Evolutionary conservation across 2,329 filamentous ascomycete genomes (phyloP).

Genomic region (Alternaria triticina): DNA sequence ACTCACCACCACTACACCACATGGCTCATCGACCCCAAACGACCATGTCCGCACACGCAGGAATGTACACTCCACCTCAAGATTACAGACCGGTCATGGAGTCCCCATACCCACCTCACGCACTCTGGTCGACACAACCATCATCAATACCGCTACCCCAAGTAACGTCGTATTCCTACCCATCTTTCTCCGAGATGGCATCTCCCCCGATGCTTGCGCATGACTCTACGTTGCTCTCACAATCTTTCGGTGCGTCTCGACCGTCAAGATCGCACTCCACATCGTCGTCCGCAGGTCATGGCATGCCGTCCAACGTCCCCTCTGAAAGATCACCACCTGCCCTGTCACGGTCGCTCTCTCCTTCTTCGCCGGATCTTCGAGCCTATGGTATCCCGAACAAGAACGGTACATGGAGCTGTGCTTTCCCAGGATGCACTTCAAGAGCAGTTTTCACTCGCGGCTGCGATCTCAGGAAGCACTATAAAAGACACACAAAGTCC

Average conservation of each 20-base stretch:
- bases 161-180: slow-evolving; percentile 44
- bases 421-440: slow-evolving; percentile 65
- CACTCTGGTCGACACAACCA: slow-evolving; percentile 41
- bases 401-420: slow-evolving; percentile 63
- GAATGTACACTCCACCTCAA: slow-evolving; percentile 38
- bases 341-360: slow-evolving; percentile 48
- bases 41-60: slow-evolving; percentile 30
- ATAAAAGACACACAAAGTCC: slow-evolving; percentile 66
- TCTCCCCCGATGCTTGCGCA: slow-evolving; percentile 31
- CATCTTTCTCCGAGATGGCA: slow-evolving; percentile 36
- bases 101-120: slow-evolving; percentile 43
- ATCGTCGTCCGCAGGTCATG: slow-evolving; percentile 38
- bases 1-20: slow-evolving; percentile 46
- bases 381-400: slow-evolving; percentile 53
- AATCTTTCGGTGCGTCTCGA: slow-evolving; percentile 27
- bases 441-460: slow-evolving; percentile 64
- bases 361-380: slow-evolving; percentile 48
- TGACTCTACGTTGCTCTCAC: slow-evolving; percentile 33
- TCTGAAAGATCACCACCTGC: slow-evolving; percentile 40
- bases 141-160: slow-evolving; percentile 36
- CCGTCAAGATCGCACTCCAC: slow-evolving; percentile 45
- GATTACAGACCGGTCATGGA: slow-evolving; percentile 39
- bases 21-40: slow-evolving; percentile 33
- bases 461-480: slow-evolving; percentile 68
- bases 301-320: slow-evolving; percentile 31